These are phyloP conservation scores for Endocalyx cinctus DNA, from an alignment of 2,329 filamentous ascomycete species.

Conservation along the genomic window DNA sequence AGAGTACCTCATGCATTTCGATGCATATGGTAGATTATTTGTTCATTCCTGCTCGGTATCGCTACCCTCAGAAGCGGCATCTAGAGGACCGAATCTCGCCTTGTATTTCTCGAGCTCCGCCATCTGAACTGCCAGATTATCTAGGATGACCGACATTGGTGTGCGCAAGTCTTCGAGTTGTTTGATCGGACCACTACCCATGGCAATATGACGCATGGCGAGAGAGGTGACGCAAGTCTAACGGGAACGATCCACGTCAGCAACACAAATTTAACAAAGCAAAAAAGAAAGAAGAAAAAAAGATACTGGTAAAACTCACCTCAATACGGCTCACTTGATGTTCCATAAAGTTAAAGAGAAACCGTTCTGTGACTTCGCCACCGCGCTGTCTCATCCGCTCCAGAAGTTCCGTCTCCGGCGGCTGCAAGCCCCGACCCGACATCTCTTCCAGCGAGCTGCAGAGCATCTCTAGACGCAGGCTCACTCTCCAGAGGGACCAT, in stretches of 20 bases:
- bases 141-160: conserved; percentile 70
- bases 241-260: too few species aligned
- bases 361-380: conserved; percentile 82
- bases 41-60: conserved; percentile 31
- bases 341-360: conserved; percentile 84
- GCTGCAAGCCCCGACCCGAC: conserved; percentile 58
- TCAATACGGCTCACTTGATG: conserved; percentile 96
- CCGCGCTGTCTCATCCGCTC: conserved; percentile 63
- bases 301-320: too few species aligned
- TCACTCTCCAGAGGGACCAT: conserved; percentile 87
- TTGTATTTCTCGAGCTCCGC: conserved; percentile 61
- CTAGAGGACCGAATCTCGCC: conserved; percentile 44
- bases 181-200: conserved; percentile 58
- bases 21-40: too few species aligned
- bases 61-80: conserved; percentile 26
- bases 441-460: conserved; percentile 81
- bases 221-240: conserved; percentile 83
- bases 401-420: conserved; percentile 78
- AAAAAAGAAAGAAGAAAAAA: too few species aligned
- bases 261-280: too few species aligned
- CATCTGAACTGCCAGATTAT: conserved; percentile 56
- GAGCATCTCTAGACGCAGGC: conserved; percentile 84
- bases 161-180: conserved; percentile 68
- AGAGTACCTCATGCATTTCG: too few species aligned
- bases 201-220: conserved; percentile 71